Conservation (phyloP, 2,329 filamentous ascomycete species). For the Beauveria asiatica region DNA sequence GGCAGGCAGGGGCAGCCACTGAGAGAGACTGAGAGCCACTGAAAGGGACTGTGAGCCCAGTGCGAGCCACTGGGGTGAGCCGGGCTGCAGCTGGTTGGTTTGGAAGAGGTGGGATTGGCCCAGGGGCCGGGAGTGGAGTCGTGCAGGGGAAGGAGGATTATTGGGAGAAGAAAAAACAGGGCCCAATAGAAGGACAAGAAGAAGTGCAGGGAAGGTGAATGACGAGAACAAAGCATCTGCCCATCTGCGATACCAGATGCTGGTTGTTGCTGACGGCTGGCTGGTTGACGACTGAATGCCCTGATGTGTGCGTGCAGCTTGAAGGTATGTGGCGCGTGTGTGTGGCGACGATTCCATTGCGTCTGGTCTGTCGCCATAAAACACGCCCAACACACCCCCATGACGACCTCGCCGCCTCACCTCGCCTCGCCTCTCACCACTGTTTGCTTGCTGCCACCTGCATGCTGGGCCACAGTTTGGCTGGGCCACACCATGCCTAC, state of each 20-base stretch:
- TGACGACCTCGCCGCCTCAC: conserved; percentile 5
- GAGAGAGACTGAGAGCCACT: background rate
- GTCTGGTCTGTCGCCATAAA: background rate
- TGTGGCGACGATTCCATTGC: background rate
- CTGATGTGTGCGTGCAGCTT: background rate
- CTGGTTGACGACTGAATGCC: background rate
- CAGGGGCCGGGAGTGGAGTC: conserved; percentile 6
- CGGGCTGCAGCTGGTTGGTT: conserved; percentile 6
- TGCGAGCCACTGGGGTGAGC: background rate
- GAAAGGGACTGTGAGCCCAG: background rate
- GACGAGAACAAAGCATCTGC: background rate
- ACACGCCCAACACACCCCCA: background rate
- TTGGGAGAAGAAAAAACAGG: conserved; percentile 4
- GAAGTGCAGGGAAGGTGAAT: background rate
- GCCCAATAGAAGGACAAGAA: background rate
- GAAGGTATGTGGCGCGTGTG: background rate
- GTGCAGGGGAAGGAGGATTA: background rate
- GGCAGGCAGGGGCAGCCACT: background rate
- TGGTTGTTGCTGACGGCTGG: background rate
- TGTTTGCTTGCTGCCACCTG: background rate
- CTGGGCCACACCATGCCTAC: background rate
- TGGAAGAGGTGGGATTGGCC: conserved; percentile 3
- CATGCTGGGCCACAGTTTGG: background rate
- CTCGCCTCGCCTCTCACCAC: background rate
- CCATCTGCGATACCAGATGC: background rate